A percentile compares a stretch with the other conserved stretches of the same genome.
phyloP scores from a whole-genome alignment of 495 filamentous ascomycete genomes.

The Astrothelium macrocarpum region DNA sequence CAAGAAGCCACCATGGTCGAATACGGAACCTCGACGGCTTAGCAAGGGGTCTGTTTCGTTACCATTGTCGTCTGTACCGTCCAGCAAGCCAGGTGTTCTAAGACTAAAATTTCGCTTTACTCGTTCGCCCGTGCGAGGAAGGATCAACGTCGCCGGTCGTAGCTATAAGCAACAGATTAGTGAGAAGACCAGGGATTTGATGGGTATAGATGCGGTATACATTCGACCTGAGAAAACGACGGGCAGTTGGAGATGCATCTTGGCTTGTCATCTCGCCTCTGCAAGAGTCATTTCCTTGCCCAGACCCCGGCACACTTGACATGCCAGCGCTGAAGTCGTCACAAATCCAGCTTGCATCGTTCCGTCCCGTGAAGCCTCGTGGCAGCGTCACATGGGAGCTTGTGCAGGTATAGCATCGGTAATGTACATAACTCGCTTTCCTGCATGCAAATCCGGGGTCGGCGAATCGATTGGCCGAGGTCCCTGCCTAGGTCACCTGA shows the following conservation, averaged over 20 bases:
- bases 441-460: constrained; percentile 2
- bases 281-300: background rate
- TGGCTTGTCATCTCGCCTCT: background rate
- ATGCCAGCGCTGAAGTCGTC: background rate
- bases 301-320: background rate
- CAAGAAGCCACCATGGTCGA: background rate
- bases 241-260: background rate
- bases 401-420: background rate
- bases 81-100: constrained; percentile 23
- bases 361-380: background rate
- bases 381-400: background rate
- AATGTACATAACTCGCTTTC: background rate
- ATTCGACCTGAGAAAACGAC: background rate
- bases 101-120: constrained; percentile 49
- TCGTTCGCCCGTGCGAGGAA: constrained; percentile 52
- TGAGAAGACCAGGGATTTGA: background rate
- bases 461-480: background rate
- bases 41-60: constrained; percentile 15
- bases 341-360: background rate
- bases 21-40: constrained; percentile 22
- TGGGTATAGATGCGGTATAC: too few relatives aligned
- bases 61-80: constrained; percentile 3
- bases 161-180: constrained; percentile 30
- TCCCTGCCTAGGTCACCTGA: constrained; percentile 4
- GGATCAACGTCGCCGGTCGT: constrained; percentile 51